Evolutionary conservation across 225 moss, liverwort and hornwort genomes (phyloP).

Genomic region (Pseudisothecium myosuroides): DNA sequence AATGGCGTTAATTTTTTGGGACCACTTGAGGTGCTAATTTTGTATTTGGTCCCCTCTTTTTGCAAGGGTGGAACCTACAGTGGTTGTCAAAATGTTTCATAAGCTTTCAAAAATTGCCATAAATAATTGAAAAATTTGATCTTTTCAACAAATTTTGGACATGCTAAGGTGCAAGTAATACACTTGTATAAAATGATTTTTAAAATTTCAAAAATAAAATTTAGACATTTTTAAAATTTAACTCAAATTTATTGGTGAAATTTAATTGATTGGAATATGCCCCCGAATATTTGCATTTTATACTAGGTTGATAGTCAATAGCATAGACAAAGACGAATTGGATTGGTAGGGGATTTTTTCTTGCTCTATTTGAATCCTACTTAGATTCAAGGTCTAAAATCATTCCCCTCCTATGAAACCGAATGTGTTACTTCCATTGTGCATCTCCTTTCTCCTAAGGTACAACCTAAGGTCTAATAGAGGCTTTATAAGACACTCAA

Average conservation of each 20-base stretch:
- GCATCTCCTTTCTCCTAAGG: rapidly evolving
- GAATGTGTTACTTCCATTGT: neutral
- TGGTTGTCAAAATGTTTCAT: too few relatives aligned
- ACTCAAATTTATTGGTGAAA: neutral
- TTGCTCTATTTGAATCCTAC: neutral
- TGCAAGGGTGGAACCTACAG: too few relatives aligned
- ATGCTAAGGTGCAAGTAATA: too few relatives aligned
- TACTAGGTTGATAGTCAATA: neutral
- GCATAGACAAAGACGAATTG: neutral
- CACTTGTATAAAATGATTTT: too few relatives aligned
- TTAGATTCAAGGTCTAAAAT: neutral
- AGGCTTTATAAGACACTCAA: neutral
- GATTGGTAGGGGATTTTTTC: rapidly evolving
- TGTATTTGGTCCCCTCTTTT: too few relatives aligned
- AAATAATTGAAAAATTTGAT: too few relatives aligned
- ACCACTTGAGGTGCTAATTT: too few relatives aligned
- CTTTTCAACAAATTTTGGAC: too few relatives aligned
- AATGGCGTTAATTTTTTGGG: too few relatives aligned
- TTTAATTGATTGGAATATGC: neutral
- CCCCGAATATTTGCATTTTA: neutral
- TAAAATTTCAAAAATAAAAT: too few relatives aligned
- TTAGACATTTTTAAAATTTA: too few relatives aligned
- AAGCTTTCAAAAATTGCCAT: too few relatives aligned
- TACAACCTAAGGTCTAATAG: neutral
- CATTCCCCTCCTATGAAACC: rapidly evolving